phyloP scores from a whole-genome alignment of 2,329 filamentous ascomycete species.

The Graphilbum ipis-grandicollis region DNA sequence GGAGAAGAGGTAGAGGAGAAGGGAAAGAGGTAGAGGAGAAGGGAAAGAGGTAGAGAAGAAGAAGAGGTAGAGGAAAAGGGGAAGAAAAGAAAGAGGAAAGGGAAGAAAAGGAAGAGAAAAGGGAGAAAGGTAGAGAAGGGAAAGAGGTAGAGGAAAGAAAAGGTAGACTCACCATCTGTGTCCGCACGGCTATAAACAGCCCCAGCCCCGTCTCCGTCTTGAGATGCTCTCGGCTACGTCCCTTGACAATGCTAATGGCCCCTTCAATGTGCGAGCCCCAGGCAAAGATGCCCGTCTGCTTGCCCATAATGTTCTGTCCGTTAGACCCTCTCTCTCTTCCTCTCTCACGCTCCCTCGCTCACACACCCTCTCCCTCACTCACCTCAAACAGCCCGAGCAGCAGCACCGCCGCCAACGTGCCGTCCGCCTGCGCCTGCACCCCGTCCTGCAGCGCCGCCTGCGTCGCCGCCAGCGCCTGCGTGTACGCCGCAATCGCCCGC shows the following conservation, averaged over 20 bases:
- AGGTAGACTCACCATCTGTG: constrained; percentile 32
- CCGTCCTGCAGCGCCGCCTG: constrained; percentile 35
- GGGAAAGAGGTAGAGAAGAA: background rate
- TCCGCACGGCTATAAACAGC: constrained; percentile 41
- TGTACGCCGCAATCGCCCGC: constrained; percentile 33
- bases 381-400: constrained; percentile 43
- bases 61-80: background rate
- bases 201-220: constrained; percentile 32
- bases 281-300: constrained; percentile 33
- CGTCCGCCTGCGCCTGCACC: constrained; percentile 31
- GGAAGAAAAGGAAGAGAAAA: background rate
- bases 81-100: background rate
- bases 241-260: constrained; percentile 42
- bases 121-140: background rate
- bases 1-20: too few relatives aligned
- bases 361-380: background rate
- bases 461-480: constrained; percentile 33
- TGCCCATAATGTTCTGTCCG: constrained; percentile 31
- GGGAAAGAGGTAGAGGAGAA: background rate
- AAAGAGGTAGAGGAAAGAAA: background rate
- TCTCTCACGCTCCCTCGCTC: background rate
- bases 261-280: constrained; percentile 50
- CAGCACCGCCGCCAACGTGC: constrained; percentile 40
- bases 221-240: constrained; percentile 36
- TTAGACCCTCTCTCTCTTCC: background rate